Evolutionary conservation across 805 yeast species (phyloP).

Genomic region (Tetrapisispora iriomotensis): DNA sequence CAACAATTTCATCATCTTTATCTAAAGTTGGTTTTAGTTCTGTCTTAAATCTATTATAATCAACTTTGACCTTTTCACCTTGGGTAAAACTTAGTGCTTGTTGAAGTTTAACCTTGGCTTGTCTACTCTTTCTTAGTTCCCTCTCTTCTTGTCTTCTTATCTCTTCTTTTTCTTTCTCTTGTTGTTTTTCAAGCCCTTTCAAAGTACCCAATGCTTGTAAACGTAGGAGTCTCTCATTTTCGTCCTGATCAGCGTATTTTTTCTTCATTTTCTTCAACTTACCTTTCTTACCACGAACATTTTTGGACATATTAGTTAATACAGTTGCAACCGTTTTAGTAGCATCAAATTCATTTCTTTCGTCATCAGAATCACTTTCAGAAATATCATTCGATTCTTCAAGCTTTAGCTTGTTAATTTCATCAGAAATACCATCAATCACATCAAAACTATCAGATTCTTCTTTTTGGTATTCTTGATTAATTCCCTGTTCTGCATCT

Average conservation of each 20-base stretch:
- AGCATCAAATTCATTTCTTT: constrained; percentile 4
- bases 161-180: constrained; percentile 29
- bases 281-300: constrained; percentile 75
- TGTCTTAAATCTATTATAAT: constrained; percentile 33
- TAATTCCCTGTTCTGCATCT: not conserved
- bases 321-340: constrained; percentile 10
- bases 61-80: constrained; percentile 35
- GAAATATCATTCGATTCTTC: not conserved
- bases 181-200: constrained; percentile 40
- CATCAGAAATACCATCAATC: not conserved
- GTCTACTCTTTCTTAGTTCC: constrained; percentile 28
- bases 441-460: not conserved
- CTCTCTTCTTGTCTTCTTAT: constrained; percentile 28
- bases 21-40: constrained; percentile 27
- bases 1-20: constrained; percentile 43
- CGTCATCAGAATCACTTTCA: not conserved
- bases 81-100: constrained; percentile 28
- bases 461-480: not conserved
- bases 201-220: constrained; percentile 80
- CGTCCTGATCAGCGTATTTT: constrained; percentile 88
- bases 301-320: constrained; percentile 29
- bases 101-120: constrained; percentile 32
- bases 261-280: constrained; percentile 72
- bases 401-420: not conserved
- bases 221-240: constrained; percentile 64